A percentile compares a stretch with the other conserved stretches of the same genome.
Evolutionary conservation across 805 yeast species (phyloP).

Genomic region (Wickerhamomyces chaumierensis): DNA sequence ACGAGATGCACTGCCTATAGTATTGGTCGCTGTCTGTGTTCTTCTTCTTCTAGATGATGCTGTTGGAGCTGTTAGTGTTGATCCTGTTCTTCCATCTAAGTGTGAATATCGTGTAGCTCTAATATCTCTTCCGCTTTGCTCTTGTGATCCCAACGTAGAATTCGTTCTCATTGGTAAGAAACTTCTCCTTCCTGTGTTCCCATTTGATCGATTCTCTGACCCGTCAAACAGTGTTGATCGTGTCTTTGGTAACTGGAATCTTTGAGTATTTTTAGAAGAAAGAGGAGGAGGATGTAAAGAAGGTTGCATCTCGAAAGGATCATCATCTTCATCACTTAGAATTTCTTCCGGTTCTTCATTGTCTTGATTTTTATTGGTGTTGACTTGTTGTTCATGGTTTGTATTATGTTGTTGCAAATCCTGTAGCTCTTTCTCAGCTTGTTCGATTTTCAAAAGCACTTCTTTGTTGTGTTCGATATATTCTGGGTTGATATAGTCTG

Average conservation of each 20-base stretch:
- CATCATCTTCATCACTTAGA: background rate
- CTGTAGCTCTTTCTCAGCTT: conserved; percentile 11
- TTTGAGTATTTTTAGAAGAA: background rate
- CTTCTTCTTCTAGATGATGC: background rate
- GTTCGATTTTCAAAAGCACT: conserved; percentile 10
- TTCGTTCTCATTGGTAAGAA: background rate
- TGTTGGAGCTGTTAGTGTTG: background rate
- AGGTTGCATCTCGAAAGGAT: background rate
- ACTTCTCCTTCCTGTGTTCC: background rate
- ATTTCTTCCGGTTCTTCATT: background rate
- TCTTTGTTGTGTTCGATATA: conserved; percentile 10
- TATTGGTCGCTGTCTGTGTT: no score
- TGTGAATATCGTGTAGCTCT: no score
- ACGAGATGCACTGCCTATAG: background rate
- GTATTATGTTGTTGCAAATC: conserved; percentile 3
- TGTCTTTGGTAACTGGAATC: background rate
- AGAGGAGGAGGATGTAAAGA: background rate
- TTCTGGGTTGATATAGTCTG: conserved; percentile 11
- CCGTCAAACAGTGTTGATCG: background rate
- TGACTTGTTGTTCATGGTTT: conserved; percentile 7
- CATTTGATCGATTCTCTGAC: no score
- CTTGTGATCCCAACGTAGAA: background rate
- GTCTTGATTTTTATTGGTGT: background rate
- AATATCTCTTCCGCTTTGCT: background rate
- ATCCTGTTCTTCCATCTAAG: no score